Conservation (phyloP, 176 grass and related monocot species). For the Aegilops sharonensis region DNA sequence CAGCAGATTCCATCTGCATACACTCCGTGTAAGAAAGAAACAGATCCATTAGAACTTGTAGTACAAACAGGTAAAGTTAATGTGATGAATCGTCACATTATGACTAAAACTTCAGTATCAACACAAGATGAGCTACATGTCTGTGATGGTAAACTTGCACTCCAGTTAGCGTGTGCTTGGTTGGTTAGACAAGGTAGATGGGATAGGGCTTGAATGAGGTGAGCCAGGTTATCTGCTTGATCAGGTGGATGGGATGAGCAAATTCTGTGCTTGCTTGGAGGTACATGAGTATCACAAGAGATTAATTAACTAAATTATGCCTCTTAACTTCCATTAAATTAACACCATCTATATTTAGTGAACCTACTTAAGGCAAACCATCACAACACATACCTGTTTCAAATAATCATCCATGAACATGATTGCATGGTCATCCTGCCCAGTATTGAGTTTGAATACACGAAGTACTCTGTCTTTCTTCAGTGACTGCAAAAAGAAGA, state of each 20-base stretch:
- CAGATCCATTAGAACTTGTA: not conserved
- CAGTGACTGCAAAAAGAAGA: conserved; percentile 50
- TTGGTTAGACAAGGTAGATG: not conserved
- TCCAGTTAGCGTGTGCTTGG: not conserved
- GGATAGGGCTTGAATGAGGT: not conserved
- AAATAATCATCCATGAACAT: conserved; percentile 93
- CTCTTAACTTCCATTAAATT: not conserved
- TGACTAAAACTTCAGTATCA: not conserved
- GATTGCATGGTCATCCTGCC: conserved; percentile 89
- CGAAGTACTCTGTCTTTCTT: conserved; percentile 72
- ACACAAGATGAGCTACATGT: not conserved
- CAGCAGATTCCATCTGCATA: conserved; percentile 52
- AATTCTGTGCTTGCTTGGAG: too few relatives aligned
- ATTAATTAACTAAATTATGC: not conserved
- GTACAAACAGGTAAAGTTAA: not conserved
- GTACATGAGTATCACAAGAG: not conserved
- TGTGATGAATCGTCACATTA: not conserved
- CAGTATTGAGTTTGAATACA: conserved; percentile 80
- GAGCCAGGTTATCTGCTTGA: too few relatives aligned
- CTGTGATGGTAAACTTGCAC: not conserved
- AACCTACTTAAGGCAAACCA: not conserved
- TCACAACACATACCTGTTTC: conserved; percentile 50
- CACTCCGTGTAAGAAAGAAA: conserved; percentile 9
- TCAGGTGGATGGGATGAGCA: too few relatives aligned
- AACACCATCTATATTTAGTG: not conserved